Percentiles rank a stretch among this genome's conserved stretches.
These are phyloP conservation scores for Exophiala xenobiotica DNA, from an alignment of 2,329 filamentous ascomycete species.

Conservation along the genomic window DNA sequence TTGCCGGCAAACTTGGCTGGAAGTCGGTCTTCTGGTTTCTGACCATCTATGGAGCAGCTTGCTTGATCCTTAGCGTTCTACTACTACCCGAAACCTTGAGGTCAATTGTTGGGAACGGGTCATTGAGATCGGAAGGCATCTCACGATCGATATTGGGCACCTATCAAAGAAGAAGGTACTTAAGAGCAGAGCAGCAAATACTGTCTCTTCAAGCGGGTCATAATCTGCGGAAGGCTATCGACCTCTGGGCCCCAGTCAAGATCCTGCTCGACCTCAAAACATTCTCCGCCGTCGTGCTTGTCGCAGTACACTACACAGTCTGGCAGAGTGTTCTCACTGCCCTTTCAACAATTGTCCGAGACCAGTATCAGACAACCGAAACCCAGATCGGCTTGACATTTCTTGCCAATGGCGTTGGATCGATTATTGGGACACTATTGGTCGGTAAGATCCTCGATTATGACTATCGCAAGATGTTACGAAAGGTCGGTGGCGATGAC, in stretches of 20 bases:
- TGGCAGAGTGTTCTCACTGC: conserved; percentile 59
- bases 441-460: conserved; percentile 54
- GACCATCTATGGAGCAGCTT: conserved; percentile 38
- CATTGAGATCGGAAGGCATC: conserved; percentile 2
- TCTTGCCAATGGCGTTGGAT: conserved; percentile 56
- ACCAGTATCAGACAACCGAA: conserved; percentile 44
- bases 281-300: conserved; percentile 47
- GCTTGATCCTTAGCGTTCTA: conserved; percentile 36
- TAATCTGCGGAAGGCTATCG: conserved; percentile 38
- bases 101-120: conserved; percentile 38
- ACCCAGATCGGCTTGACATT: conserved; percentile 53
- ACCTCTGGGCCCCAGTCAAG: conserved; percentile 47
- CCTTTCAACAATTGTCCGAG: conserved; percentile 51
- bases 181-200: background rate
- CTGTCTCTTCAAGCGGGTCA: background rate
- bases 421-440: conserved; percentile 53
- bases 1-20: conserved; percentile 43
- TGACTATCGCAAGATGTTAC: conserved; percentile 44
- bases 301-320: conserved; percentile 53
- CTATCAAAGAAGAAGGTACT: conserved; percentile 12
- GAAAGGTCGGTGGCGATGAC: conserved; percentile 15
- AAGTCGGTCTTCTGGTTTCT: conserved; percentile 47
- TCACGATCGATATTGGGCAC: conserved; percentile 8
- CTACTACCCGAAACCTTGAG: conserved; percentile 44
- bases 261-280: conserved; percentile 50